Conservation (phyloP, 1,284 basidiomycete species). For the Ustilago nuda region DNA sequence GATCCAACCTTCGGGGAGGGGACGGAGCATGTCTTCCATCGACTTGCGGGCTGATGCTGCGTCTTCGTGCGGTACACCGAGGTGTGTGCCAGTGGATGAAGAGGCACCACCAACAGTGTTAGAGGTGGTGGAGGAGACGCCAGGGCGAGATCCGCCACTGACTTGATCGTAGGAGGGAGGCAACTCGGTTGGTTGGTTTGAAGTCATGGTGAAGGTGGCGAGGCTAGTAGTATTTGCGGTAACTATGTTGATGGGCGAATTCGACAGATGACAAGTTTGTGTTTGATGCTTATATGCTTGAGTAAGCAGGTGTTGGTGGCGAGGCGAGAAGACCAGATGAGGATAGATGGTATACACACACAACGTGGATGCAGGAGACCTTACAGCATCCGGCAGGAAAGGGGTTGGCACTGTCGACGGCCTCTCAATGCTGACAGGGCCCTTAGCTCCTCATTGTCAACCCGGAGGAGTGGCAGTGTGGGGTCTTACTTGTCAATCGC, state of each 20-base stretch:
- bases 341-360: neutral
- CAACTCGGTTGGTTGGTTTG: conserved; percentile 24
- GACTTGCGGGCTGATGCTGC: conserved; percentile 26
- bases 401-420: neutral
- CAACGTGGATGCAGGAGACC: neutral
- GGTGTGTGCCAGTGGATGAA: conserved; percentile 11
- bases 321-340: neutral
- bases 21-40: conserved; percentile 56
- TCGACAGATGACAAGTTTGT: neutral
- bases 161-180: conserved; percentile 50
- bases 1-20: conserved; percentile 62
- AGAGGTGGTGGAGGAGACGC: conserved; percentile 11
- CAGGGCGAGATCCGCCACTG: conserved; percentile 20
- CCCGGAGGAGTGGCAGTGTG: neutral
- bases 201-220: conserved; percentile 10
- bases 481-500: neutral
- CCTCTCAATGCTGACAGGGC: neutral
- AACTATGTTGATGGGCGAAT: neutral
- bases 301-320: neutral
- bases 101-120: neutral
- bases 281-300: neutral
- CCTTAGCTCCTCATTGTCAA: neutral
- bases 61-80: conserved; percentile 19
- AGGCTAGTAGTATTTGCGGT: neutral
- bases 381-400: neutral